Base-by-base conservation (phyloP, 257 asterid genomes). In the Solanum lignicaule region DNA sequence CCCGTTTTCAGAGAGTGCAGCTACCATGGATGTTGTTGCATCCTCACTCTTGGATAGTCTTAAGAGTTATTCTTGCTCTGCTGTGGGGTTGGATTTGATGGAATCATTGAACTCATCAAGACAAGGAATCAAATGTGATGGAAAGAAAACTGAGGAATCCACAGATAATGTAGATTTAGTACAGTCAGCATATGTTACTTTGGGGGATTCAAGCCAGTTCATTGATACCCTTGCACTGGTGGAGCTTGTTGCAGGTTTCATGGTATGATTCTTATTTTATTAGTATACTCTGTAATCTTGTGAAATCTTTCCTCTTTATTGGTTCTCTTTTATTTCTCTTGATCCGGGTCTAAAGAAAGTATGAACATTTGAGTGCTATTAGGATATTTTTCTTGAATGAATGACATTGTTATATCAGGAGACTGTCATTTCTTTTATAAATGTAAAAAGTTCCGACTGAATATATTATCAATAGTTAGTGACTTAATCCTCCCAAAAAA, bases 211-310 rank as follows among this genome's bases (percentile, higher is more conserved):
- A 20, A 83, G 88, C 91, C 43, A 86, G 90, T 92, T 89, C 60
- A 83, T 90, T 48, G 93, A 97, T 91, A 87, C 91, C 90, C 93
- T 96, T 87, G 93, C 99, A 46, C 88, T 93, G 88, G 86, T 94
- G 89, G 99, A 96, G 96, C 90, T 92, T 78, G 90, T 94, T 52
- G 95, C 96, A 82, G 90, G 92, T 29, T 87, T 87, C 94, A 91
- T 94, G 99, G 99, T 97, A 97, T 85, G 94, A 25, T 73, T 86
- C 43, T 74, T 79, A 14, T 43, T 79, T 79, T 43, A 27, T 48
- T 9, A 5, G 9, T 16, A 8, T 27, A 29, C 66, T 43, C 66
- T 43, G 35, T 79, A 27, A 43, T 79, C 66, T 79, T 46, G 85
- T 43, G 66, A 79, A 43, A 23, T 79, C 16, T 43, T 18, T 79